Base-by-base conservation (phyloP, 352 stramenopile genomes). In the Phytophthora boehmeriae region DNA sequence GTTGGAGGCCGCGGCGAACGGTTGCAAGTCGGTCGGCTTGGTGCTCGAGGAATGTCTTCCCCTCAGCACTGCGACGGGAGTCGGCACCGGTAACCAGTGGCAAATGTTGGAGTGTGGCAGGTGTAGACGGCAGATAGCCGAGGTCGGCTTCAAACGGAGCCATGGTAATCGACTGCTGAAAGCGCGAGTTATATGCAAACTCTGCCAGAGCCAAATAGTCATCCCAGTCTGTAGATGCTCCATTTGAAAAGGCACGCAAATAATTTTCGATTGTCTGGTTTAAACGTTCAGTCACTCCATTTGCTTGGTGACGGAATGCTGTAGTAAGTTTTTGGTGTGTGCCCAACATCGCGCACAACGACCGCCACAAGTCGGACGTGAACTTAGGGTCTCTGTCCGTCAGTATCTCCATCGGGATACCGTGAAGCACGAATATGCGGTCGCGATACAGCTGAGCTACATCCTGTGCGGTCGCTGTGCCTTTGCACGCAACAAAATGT, bases 121-220 rank as follows among this genome's bases (percentile, higher is more conserved):
- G 47, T 1, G 48, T 55, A 2, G 30, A 14, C 25, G 61, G 45
- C 5, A 47, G 1, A 8, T 57, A 60, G 1, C 63, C 63, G 1
- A 59, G 9, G 16, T 71, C 56, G 11, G 59, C 56, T 34, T 50
- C 43, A 17, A 71, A 66, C 2, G 63, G 50, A 2, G 56, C n/a
- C 51, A 71, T 60, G 2, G 9, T 11, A 17, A 66, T 60, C 0
- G 63, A 59, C 5, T 20, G 11, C 19, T 71, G 48, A 28, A 39
- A 62, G 3, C 41, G 5, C 0, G 41, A 55, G 13, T 72, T 72
- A n/a, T 60, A 65, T 0, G 57, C 35, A 19, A 72, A 64, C 36
- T 59, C 51, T 8, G 63, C 63, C 1, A 61, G 32, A 3, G 8
- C 25, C 1, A 58, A 25, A 16, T 48, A 54, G 2, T 32, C 8